Conservation (phyloP, 2,329 filamentous ascomycete species). For the Didymellaceae sp. region DNA sequence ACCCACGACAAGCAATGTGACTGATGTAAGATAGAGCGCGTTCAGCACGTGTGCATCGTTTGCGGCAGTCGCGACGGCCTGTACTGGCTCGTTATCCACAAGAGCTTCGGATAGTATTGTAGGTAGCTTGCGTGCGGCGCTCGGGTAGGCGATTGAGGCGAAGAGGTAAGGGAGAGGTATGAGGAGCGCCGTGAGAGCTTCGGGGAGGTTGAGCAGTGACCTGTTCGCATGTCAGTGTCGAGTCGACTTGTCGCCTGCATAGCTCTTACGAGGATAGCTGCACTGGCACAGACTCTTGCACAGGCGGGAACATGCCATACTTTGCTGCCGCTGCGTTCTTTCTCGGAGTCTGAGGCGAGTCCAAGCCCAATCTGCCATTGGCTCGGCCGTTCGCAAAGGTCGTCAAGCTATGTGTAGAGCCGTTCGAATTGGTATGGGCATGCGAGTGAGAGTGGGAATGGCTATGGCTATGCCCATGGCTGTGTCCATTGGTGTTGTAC, state of each 20-base stretch:
- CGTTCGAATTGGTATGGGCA: constrained; percentile 33
- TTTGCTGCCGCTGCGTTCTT: constrained; percentile 21
- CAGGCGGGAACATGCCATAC: constrained; percentile 44
- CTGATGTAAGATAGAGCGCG: constrained; percentile 55
- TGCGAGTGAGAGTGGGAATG: constrained; percentile 39
- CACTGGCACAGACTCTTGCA: constrained; percentile 37
- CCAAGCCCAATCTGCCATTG: constrained; percentile 51
- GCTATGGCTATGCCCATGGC: constrained; percentile 30
- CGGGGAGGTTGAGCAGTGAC: constrained; percentile 49
- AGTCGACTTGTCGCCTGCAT: constrained; percentile 4
- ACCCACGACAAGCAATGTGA: constrained; percentile 55
- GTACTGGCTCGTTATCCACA: constrained; percentile 20
- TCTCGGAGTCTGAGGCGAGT: constrained; percentile 38
- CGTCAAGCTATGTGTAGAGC: constrained; percentile 39
- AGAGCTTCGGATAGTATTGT: constrained; percentile 34
- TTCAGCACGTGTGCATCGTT: constrained; percentile 47
- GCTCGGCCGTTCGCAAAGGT: constrained; percentile 38
- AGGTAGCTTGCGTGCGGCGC: constrained; percentile 24
- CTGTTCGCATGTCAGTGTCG: constrained; percentile 21
- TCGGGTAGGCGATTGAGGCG: constrained; percentile 55
- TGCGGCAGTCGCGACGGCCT: constrained; percentile 14
- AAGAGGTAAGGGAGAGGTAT: constrained; percentile 58
- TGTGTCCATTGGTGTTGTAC: constrained; percentile 34
- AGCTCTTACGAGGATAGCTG: constrained; percentile 32
- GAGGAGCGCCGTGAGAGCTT: constrained; percentile 58